Evolutionary conservation across 768 basidiomycete species (phyloP), one percentile per base, ranked within the genome.

Genomic region (Suillus occidentalis): DNA sequence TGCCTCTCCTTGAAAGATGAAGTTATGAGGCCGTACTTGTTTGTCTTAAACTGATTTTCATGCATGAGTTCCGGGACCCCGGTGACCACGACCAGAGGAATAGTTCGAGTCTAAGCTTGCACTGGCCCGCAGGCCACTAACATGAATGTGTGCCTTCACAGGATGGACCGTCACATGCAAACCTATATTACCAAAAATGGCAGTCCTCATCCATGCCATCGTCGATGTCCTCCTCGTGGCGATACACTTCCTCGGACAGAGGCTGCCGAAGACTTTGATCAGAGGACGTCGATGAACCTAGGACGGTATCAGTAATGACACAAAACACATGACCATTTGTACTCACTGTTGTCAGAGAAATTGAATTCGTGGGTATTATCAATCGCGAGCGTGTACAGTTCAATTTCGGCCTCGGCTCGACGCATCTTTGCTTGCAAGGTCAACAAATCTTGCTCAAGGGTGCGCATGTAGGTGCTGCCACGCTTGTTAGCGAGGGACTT

Each of bases 391-490:
- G 55, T 56, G 37, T 56, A 56, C 3, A 56, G 13, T 6, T n/a
- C 34, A 4, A 56, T 56, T 36, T 56, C 55, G 7, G 55, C 34
- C n/a, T 36, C 6, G 20, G 55, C 34, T 13, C 55, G 55, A n/a
- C 36, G 36, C n/a, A 56, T 56, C 34, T 56, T 56, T 36, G 55
- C 55, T n/a, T 22, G 36, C 55, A 56, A 56, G 12, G 34, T 56
- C 36, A 37, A 34, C 36, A 12, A 22, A 56, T 56, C 55, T 13
- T 13, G n/a, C 36, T 20, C 55, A 14, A 7, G 13, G 37, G n/a
- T 22, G 55, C n/a, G 55, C 34, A 37, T 13, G n/a, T 37, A 37
- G 1, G 6, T 34, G 9, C 6, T 50, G 22, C 14, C 49, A 14
- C 49, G 13, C 13, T 7, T 22, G 34, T 22, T 36, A 2, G 36